Evolutionary conservation across 257 asterid genomes (phyloP).

Genomic region (Salvia rosmarinus): DNA sequence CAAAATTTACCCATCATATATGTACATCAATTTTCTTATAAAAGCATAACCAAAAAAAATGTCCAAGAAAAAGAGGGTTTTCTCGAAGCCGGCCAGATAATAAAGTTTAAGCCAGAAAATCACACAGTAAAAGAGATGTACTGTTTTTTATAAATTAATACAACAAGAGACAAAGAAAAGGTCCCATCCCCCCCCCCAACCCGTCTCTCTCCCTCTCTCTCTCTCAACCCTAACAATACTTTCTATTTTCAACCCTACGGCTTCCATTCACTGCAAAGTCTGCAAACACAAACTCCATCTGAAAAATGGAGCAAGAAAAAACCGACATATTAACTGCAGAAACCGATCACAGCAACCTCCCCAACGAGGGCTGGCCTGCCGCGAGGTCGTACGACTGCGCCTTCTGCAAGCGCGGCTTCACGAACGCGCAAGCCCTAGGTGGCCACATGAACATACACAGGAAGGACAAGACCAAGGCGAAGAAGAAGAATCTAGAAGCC

Average conservation of each 20-base stretch:
- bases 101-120: not conserved
- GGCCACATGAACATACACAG: conserved; percentile 87
- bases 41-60: not conserved
- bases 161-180: conserved; percentile 20
- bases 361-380: conserved; percentile 33
- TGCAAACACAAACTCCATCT: not conserved
- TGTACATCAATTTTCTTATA: not conserved
- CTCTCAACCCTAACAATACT: conserved; percentile 25
- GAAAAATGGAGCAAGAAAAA: conserved; percentile 34
- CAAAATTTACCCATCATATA: too few relatives aligned
- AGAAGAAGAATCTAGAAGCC: conserved; percentile 20
- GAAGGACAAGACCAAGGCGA: conserved; percentile 60
- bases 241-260: not conserved
- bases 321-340: conserved; percentile 44
- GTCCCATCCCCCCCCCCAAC: too few relatives aligned
- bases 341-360: conserved; percentile 16
- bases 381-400: conserved; percentile 60
- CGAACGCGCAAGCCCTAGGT: conserved; percentile 79
- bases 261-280: too few relatives aligned
- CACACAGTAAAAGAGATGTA: conserved; percentile 7
- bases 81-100: conserved; percentile 38
- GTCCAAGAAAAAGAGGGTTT: not conserved
- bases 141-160: conserved; percentile 22
- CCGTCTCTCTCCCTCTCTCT: conserved; percentile 6
- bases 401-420: conserved; percentile 73